Evolutionary conservation across 2,329 filamentous ascomycete genomes (phyloP), one percentile per base, ranked within the genome.

Genomic region (Neopestalotiopsis sp.): DNA sequence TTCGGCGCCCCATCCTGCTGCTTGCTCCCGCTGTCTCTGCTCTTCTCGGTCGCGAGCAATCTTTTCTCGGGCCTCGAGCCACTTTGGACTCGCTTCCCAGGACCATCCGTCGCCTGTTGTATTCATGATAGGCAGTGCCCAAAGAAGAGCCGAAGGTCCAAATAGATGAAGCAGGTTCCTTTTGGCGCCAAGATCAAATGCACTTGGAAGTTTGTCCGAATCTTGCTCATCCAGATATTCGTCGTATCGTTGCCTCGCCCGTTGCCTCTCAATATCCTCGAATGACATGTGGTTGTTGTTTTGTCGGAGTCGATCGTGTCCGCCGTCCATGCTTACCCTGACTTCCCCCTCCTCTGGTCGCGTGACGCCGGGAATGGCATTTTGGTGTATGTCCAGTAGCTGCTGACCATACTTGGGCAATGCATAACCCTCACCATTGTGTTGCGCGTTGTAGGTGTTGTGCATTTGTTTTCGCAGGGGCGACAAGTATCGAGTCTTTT

Each of bases 401-500:
- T 94, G 93, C 72, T 94, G 91, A 30, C 91, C 86, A 76, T 91
- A 89, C 59, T 85, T 86, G 63, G 88, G 90, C 4, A 89, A 81
- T 10, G 85, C 81, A 49, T 83, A 79, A 58, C 82, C 81, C 72
- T 85, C 80, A 67, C 84, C 83, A 75, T 83, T 86, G 77, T 87
- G 83, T 70, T 88, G 85, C 61, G 88, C 84, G 70, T 83, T 81
- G 73, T 89, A 87, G 67, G 91, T 87, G 71, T 88, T 84, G 76
- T 93, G 90, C 77, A 95, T 87, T 63, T 88, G 88, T 77, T 90
- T 90, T 68, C 92, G 88, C 70, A 97, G 79, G 0, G 94, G 94
- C 10, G 92, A 94, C 7, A 97, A 87, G 81, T 99, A 99, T 67
- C 96, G 89, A 1, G 95, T 98, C 84, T 96, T 98, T 81, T 99